These are phyloP conservation scores for Flaveria sonorensis DNA, from an alignment of 129 eudicot species.

Conservation along the genomic window DNA sequence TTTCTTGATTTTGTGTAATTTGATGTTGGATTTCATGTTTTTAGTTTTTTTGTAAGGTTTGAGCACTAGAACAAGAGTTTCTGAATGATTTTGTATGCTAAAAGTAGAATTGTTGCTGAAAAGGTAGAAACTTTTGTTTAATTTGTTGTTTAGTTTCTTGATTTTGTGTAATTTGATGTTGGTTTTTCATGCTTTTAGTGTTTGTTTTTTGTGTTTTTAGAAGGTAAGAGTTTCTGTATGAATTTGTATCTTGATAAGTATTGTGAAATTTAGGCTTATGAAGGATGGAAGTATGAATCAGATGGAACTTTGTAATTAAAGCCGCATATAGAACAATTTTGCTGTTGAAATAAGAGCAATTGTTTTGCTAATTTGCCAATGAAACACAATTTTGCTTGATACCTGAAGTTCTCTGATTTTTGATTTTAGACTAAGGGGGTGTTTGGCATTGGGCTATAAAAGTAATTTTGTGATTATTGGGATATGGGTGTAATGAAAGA, in stretches of 20 bases:
- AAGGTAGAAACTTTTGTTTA: slow-evolving; percentile 1
- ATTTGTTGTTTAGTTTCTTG: too few species aligned
- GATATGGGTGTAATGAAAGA: background rate
- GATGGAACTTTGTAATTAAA: background rate
- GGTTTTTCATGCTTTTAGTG: background rate
- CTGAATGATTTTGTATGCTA: background rate
- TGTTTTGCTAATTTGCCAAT: background rate
- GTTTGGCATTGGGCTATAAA: background rate
- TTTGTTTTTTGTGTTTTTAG: background rate
- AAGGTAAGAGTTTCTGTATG: background rate
- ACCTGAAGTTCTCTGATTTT: background rate
- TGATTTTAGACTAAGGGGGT: slow-evolving; percentile 1
- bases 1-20: background rate
- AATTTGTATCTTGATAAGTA: background rate
- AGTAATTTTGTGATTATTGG: background rate
- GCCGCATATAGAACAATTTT: background rate
- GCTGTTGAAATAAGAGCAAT: slow-evolving; percentile 5
- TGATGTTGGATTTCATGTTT: background rate
- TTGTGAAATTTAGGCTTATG: background rate
- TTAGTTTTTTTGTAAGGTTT: background rate
- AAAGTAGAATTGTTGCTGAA: slow-evolving; percentile 89
- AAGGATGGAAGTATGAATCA: background rate
- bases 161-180: too few species aligned
- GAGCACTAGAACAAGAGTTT: background rate
- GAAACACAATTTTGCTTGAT: background rate